phyloP scores from a whole-genome alignment of 352 stramenopile species.

The Phytophthora cajani region DNA sequence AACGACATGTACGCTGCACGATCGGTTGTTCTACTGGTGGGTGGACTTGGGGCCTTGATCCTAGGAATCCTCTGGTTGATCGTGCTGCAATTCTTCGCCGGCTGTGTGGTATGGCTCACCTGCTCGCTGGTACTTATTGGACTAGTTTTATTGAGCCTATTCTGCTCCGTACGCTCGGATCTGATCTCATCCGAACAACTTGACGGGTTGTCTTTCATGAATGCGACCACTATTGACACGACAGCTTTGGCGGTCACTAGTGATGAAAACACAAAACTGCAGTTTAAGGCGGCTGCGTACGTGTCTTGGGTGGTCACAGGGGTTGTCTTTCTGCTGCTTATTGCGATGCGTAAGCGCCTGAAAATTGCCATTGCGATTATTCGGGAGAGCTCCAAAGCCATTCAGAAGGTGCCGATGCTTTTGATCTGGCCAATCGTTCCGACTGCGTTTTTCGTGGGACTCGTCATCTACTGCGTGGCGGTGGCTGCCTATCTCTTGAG shows the following conservation, averaged over 20 bases:
- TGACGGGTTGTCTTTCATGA: slow-evolving; percentile 51
- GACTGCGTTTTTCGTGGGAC: slow-evolving; percentile 55
- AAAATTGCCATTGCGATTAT: slow-evolving; percentile 78
- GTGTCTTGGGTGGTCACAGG: slow-evolving; percentile 59
- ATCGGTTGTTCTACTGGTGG: slow-evolving; percentile 62
- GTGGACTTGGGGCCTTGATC: slow-evolving; percentile 55
- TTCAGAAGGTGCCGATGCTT: slow-evolving; percentile 64
- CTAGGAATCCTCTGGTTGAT: slow-evolving; percentile 77
- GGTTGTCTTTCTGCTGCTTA: slow-evolving; percentile 61
- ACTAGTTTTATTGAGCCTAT: slow-evolving; percentile 76
- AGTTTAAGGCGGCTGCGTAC: slow-evolving; percentile 78
- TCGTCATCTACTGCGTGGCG: slow-evolving; percentile 65
- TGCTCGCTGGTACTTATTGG: slow-evolving; percentile 67
- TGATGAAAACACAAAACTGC: slow-evolving; percentile 46
- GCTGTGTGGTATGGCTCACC: slow-evolving; percentile 82
- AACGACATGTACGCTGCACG: slow-evolving; percentile 78
- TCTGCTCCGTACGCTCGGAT: slow-evolving; percentile 73
- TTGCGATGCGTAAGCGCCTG: slow-evolving; percentile 75
- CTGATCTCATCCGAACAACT: slow-evolving; percentile 57
- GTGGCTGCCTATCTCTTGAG: slow-evolving; percentile 70
- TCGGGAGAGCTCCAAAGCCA: slow-evolving; percentile 68
- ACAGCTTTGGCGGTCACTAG: slow-evolving; percentile 29
- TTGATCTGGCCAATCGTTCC: slow-evolving; percentile 69
- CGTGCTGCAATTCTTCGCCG: slow-evolving; percentile 80
- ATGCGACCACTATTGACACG: slow-evolving; percentile 43